Percentiles rank a stretch among this genome's conserved stretches.
phyloP scores from a whole-genome alignment of 441 rosid genomes.

The Mallotus japonicus region DNA sequence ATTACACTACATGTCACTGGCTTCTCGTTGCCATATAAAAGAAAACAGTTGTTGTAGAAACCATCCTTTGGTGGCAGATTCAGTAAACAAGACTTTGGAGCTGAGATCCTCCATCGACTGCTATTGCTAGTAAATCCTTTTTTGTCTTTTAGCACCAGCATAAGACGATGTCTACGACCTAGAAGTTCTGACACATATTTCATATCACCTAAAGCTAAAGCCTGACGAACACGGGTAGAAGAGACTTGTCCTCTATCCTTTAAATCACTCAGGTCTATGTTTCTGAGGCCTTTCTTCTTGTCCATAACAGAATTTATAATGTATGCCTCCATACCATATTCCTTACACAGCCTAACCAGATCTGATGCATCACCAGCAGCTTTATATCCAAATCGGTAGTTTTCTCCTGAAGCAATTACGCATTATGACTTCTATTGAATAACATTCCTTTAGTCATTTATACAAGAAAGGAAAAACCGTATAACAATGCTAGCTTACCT shows the following conservation, averaged over 20 bases:
- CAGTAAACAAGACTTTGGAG: slow-evolving; percentile 53
- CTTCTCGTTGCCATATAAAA: slow-evolving; percentile 39
- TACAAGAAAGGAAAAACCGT: background rate
- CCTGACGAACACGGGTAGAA: slow-evolving; percentile 82
- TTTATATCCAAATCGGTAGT: slow-evolving; percentile 80
- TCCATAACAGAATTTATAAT: slow-evolving; percentile 83
- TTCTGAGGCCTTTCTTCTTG: slow-evolving; percentile 49
- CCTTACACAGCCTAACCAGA: slow-evolving; percentile 60
- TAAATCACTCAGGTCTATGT: slow-evolving; percentile 30
- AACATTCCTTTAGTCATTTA: background rate
- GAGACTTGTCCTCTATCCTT: slow-evolving; percentile 91
- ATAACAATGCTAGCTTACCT: slow-evolving; percentile 35
- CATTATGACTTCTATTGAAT: slow-evolving; percentile 15
- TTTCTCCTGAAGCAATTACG: slow-evolving; percentile 49
- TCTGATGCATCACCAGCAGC: slow-evolving; percentile 78
- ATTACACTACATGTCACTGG: slow-evolving; percentile 54
- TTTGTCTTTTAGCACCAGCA: slow-evolving; percentile 39
- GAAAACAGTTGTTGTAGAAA: slow-evolving; percentile 43
- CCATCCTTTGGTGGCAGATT: slow-evolving; percentile 79
- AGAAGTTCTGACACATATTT: slow-evolving; percentile 73
- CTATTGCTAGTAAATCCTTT: slow-evolving; percentile 23
- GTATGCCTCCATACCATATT: slow-evolving; percentile 54
- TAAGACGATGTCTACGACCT: slow-evolving; percentile 72
- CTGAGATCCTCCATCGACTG: slow-evolving; percentile 39
- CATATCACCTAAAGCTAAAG: slow-evolving; percentile 72